phyloP scores from a whole-genome alignment of 1,284 basidiomycete genomes.

The Thelephora terrestris region DNA sequence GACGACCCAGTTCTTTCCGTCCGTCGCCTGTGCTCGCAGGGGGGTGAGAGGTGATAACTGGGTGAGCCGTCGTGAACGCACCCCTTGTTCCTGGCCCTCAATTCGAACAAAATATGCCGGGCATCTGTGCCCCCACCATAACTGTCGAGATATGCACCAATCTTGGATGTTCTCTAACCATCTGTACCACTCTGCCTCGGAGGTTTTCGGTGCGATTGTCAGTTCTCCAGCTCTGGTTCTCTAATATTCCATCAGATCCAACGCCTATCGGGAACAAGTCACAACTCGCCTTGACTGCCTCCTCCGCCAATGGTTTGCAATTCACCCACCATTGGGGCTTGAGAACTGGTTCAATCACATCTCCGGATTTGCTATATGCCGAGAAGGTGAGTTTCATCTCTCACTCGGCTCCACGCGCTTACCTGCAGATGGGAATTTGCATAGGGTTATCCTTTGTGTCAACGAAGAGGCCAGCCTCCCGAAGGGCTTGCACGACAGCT shows the following conservation, averaged over 20 bases:
- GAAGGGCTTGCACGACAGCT: conserved; percentile 76
- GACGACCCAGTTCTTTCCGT: conserved; percentile 86
- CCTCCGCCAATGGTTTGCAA: conserved; percentile 87
- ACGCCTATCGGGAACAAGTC: not conserved
- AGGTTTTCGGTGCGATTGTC: conserved; percentile 73
- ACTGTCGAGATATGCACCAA: conserved; percentile 98
- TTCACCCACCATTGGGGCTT: conserved; percentile 99
- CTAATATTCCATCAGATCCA: conserved; percentile 26
- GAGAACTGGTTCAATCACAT: conserved; percentile 91
- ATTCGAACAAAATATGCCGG: conserved; percentile 92
- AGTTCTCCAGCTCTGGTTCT: conserved; percentile 84
- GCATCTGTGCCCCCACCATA: conserved; percentile 99
- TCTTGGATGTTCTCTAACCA: conserved; percentile 97
- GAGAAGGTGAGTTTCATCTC: not conserved
- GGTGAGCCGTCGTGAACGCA: conserved; percentile 25
- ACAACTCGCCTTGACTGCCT: conserved; percentile 65
- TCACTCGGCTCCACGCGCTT: conserved; percentile 8
- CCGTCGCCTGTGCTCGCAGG: conserved; percentile 35
- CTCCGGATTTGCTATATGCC: conserved; percentile 74
- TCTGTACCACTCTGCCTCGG: conserved; percentile 92
- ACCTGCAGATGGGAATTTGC: conserved; percentile 88
- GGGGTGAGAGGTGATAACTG: conserved; percentile 2
- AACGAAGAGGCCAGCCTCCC: conserved; percentile 80
- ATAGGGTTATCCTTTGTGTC: conserved; percentile 95
- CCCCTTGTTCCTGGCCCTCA: conserved; percentile 72